Evolutionary conservation across 192 early-diverging fungal genomes (phyloP).

Genomic region (Coemansia sp.): DNA sequence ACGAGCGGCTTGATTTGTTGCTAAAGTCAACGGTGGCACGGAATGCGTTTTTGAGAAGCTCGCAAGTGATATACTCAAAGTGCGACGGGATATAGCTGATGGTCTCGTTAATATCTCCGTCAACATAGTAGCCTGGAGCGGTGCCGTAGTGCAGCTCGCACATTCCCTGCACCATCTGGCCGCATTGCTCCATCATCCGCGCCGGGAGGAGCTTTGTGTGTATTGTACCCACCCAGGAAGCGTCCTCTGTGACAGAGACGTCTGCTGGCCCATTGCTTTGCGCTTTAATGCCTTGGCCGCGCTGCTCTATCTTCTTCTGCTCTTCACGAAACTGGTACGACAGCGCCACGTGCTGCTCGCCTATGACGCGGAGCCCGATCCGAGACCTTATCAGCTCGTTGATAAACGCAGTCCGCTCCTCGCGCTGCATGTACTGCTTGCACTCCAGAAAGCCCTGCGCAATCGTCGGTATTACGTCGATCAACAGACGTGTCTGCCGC

Average conservation of each 20-base stretch:
- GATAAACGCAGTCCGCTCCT: slow-evolving; percentile 70
- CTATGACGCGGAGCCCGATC: slow-evolving; percentile 88
- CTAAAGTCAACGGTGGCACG: slow-evolving; percentile 81
- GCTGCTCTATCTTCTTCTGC: slow-evolving; percentile 12
- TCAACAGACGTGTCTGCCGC: slow-evolving; percentile 71
- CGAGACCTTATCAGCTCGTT: slow-evolving; percentile 87
- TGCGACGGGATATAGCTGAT: slow-evolving; percentile 84
- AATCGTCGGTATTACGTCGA: slow-evolving; percentile 86
- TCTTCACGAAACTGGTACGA: slow-evolving; percentile 55
- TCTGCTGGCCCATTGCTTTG: background rate
- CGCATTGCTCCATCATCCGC: slow-evolving; percentile 64
- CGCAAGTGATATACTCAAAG: slow-evolving; percentile 90
- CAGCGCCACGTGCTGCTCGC: slow-evolving; percentile 85
- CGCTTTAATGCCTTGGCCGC: no score
- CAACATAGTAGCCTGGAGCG: slow-evolving; percentile 68
- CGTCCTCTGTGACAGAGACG: slow-evolving; percentile 20
- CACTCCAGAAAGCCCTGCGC: slow-evolving; percentile 90
- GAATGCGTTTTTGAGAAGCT: slow-evolving; percentile 86
- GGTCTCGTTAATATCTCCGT: slow-evolving; percentile 52
- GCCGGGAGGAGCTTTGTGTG: slow-evolving; percentile 72
- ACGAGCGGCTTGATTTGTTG: slow-evolving; percentile 40
- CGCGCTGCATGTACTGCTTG: slow-evolving; percentile 78
- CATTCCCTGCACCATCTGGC: slow-evolving; percentile 74
- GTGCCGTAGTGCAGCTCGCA: slow-evolving; percentile 91
- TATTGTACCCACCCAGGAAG: slow-evolving; percentile 81